A percentile compares a stretch with the other conserved stretches of the same genome.
phyloP scores from a whole-genome alignment of 2,329 filamentous ascomycete species.

The Penicillium thymicola region DNA sequence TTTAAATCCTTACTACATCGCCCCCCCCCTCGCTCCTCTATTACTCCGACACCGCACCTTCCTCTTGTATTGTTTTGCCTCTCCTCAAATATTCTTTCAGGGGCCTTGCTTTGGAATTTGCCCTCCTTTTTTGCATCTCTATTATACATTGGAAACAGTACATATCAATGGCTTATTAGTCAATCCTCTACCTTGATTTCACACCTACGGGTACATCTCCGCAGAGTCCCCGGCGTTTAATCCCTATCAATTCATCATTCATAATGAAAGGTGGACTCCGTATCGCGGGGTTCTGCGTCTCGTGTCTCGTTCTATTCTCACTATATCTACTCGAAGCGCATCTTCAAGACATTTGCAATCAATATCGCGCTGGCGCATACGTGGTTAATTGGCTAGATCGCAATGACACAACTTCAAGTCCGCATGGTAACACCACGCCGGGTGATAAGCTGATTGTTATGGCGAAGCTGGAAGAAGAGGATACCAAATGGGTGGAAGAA shows the following conservation, averaged over 20 bases:
- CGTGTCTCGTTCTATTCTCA: slow-evolving; percentile 24
- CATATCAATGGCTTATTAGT: slow-evolving; percentile 12
- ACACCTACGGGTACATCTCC: slow-evolving; percentile 6
- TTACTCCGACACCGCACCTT: background rate
- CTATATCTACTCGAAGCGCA: slow-evolving; percentile 33
- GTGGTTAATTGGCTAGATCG: slow-evolving; percentile 30
- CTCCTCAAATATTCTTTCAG: background rate
- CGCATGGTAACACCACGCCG: slow-evolving; percentile 5
- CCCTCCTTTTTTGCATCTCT: background rate
- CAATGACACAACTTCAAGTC: slow-evolving; percentile 9
- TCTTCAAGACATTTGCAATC: slow-evolving; percentile 34
- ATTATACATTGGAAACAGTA: background rate
- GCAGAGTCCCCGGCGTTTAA: background rate
- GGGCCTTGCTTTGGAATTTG: background rate
- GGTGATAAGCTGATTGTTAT: slow-evolving; percentile 45
- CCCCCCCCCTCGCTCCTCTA: background rate
- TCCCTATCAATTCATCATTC: slow-evolving; percentile 9
- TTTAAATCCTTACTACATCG: background rate
- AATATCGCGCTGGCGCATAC: slow-evolving; percentile 38
- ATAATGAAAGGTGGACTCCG: slow-evolving; percentile 35
- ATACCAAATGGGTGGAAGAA: slow-evolving; percentile 45
- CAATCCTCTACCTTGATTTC: background rate
- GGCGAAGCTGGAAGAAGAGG: slow-evolving; percentile 44
- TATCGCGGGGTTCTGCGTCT: slow-evolving; percentile 23
- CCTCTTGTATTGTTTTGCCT: background rate